Evolutionary conservation across 1,284 basidiomycete species (phyloP), one percentile per base, ranked within the genome.

Genomic region (Ustilago cynodontis): DNA sequence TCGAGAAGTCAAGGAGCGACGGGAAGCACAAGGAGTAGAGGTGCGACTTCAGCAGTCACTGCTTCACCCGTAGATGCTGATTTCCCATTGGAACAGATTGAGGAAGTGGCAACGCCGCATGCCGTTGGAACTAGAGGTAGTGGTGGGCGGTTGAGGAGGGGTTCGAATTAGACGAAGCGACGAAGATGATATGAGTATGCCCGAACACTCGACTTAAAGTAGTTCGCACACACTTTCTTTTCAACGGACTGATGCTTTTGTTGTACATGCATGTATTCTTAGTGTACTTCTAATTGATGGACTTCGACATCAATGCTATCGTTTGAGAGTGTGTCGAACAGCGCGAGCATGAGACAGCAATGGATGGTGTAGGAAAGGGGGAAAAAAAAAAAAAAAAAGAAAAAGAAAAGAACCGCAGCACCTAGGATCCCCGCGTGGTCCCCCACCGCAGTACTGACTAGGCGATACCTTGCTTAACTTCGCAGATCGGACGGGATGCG

Each of bases 381-480:
- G 37, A n/a, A n/a, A 49, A 41, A 39, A 20, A 18, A 16, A 31
- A 18, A 53, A 56, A 26, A 47, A 63, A 31, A 53, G 20, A 43
- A 54, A n/a, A n/a, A n/a, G n/a, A 56, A 59, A 74, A 89, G 89
- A 91, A 91, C 90, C 90, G 91, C 90, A 90, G 90, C 91, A 91
- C 90, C 90, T 88, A 91, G 90, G 91, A 91, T 91, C 91, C 91
- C 90, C 90, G 88, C 89, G 90, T 91, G 91, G 91, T 91, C 91
- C 91, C 91, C 91, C 90, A 91, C 91, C 90, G 88, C 91, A 91
- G 91, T 92, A 92, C 91, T 91, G 90, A 91, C 91, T 91, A 87
- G 89, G 90, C 90, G 89, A 90, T 90, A 91, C 90, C 89, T 89
- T 88, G 90, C 89, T 92, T 92, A 90, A 91, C 90, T 91, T 89